Conservation (phyloP, 2,329 filamentous ascomycete genomes). For the Scytalidium lignicola region DNA sequence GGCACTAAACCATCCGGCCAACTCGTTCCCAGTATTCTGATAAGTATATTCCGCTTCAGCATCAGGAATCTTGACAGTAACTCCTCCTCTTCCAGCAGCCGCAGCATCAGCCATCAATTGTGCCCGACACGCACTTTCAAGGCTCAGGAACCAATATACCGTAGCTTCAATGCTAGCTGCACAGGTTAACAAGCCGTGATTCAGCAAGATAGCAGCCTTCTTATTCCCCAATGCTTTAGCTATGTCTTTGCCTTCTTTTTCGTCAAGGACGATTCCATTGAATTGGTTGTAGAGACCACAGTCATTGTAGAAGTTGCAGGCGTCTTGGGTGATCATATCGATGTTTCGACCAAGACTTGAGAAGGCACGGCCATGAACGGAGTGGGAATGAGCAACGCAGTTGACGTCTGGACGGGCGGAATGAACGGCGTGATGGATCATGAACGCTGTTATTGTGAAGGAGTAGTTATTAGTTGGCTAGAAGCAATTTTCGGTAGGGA, state of each 20-base stretch:
- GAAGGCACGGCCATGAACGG: slow-evolving; percentile 52
- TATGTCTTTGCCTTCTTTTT: slow-evolving; percentile 41
- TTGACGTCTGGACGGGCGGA: slow-evolving; percentile 48
- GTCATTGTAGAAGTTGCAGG: slow-evolving; percentile 40
- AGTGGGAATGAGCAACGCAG: slow-evolving; percentile 49
- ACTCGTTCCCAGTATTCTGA: slow-evolving; percentile 55
- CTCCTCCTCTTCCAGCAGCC: slow-evolving; percentile 54
- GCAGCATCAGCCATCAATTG: slow-evolving; percentile 54
- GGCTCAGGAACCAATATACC: slow-evolving; percentile 49
- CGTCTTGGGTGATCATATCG: slow-evolving; percentile 51
- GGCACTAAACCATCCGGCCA: slow-evolving; percentile 65
- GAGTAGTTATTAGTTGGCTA: slow-evolving; percentile 20
- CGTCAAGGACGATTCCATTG: slow-evolving; percentile 42
- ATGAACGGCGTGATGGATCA: slow-evolving; percentile 52
- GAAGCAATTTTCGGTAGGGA: too few relatives aligned
- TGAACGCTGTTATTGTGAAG: slow-evolving; percentile 45
- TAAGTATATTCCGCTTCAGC: slow-evolving; percentile 65
- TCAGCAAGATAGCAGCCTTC: slow-evolving; percentile 43
- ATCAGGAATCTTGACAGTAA: slow-evolving; percentile 62
- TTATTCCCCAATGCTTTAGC: slow-evolving; percentile 35
- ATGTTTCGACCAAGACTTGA: slow-evolving; percentile 51
- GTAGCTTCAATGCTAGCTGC: slow-evolving; percentile 45
- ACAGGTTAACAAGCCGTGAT: slow-evolving; percentile 46
- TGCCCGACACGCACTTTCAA: slow-evolving; percentile 43
- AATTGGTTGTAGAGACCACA: slow-evolving; percentile 32